Base-by-base conservation (phyloP, 192 early-diverging fungal species). In the Coemansia sp. region DNA sequence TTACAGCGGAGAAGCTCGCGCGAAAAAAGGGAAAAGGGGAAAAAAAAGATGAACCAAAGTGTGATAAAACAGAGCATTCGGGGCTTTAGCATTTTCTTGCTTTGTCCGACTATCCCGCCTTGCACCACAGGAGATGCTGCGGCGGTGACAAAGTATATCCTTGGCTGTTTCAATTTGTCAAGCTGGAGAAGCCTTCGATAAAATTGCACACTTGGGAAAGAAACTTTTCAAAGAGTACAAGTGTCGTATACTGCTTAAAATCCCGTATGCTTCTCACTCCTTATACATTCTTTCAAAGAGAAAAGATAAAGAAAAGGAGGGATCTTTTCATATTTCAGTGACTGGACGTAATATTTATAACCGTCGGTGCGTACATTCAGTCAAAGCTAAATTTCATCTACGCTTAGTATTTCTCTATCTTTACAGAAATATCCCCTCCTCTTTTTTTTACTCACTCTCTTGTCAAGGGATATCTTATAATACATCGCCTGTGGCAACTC, bases 51-150 rank as follows among this genome's bases (percentile, higher is more conserved):
- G 23, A 4, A 52, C 5, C 12, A 54, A 28, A 25, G 25, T 54
- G 14, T 54, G 52, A 54, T 54, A 24, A 25, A 54, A 54, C 52
- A 54, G 25, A 26, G 24, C 52, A 26, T 54, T 18, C 25, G 24
- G 12, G 22, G 25, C 25, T 28, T 54, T 25, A 23, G 5, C 6
- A 27, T 27, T 9, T 25, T 4, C 25, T 54, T 51, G 14, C 28
- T 30, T 30, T 44, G 38, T 44, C 38, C 38, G 38, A 4, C 7
- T 26, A 52, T 54, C 14, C 52, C n/a, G 52, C 52, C 52, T 24
- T 28, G 28, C 25, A 23, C 51, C 8, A 54, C 16, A 4, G 12
- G 2, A 24, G 28, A 30, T 30, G 14, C 38, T 44, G 38, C 38
- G 12, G 38, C 38, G 9, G 14, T 14, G 12, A 16, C 14, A 14